phyloP scores from a whole-genome alignment of 345 rosid species.

The Firmiana major region DNA sequence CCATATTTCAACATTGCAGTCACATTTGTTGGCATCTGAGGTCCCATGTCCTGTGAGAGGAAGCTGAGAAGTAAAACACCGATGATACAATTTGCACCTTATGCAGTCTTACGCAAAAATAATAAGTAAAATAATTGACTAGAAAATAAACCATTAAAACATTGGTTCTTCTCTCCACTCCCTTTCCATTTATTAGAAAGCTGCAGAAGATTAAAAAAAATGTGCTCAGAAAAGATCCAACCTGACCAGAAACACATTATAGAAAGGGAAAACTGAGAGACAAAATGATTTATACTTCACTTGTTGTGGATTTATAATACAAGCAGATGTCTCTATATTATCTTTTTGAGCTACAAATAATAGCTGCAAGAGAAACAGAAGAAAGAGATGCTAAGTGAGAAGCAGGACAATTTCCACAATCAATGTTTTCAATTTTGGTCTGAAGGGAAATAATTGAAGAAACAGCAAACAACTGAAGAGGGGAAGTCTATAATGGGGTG shows the following conservation, averaged over 20 bases:
- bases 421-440: not conserved
- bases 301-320: conserved; percentile 71
- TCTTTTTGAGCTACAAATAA: conserved; percentile 74
- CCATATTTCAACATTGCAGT: conserved; percentile 75
- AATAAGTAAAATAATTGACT: not conserved
- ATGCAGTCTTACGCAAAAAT: not conserved
- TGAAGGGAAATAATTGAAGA: not conserved
- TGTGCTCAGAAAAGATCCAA: conserved; percentile 17
- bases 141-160: conserved; percentile 52
- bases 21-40: conserved; percentile 81
- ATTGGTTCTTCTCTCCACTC: conserved; percentile 67
- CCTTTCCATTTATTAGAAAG: conserved; percentile 79
- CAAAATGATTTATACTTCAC: conserved; percentile 52
- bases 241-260: conserved; percentile 9
- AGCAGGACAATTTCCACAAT: not conserved
- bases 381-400: conserved; percentile 8
- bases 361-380: conserved; percentile 45
- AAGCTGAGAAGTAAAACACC: conserved; percentile 1
- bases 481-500: not conserved
- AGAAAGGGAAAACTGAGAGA: not conserved
- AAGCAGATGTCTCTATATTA: conserved; percentile 65
- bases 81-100: not conserved
- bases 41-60: conserved; percentile 60
- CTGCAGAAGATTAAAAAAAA: conserved; percentile 33
- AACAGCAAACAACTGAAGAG: not conserved